These are phyloP conservation scores for Phoma sp. DNA, from an alignment of 2,329 filamentous ascomycete genomes.

Conservation along the genomic window DNA sequence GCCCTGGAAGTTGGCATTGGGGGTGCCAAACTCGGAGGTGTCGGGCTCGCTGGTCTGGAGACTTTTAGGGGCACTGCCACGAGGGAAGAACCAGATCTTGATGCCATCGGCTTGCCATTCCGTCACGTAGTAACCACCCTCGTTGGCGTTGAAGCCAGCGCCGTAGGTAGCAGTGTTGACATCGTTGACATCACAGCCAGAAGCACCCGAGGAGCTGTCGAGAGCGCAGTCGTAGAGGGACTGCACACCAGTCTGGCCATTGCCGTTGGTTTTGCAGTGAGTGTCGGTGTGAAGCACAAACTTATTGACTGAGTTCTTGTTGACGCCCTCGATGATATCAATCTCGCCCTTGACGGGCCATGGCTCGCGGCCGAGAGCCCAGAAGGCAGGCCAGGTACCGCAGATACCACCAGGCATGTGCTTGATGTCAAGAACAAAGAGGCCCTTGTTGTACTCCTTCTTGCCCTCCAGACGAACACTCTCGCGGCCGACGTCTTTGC, in stretches of 20 bases:
- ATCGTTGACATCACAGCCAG: slow-evolving; percentile 54
- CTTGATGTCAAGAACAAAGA: slow-evolving; percentile 42
- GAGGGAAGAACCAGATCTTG: slow-evolving; percentile 80
- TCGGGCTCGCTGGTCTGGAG: slow-evolving; percentile 65
- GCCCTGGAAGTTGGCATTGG: slow-evolving; percentile 71
- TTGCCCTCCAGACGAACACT: slow-evolving; percentile 40
- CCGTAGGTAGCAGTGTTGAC: slow-evolving; percentile 53
- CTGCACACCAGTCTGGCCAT: slow-evolving; percentile 22
- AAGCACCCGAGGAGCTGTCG: slow-evolving; percentile 18
- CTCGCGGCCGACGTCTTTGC: slow-evolving; percentile 31
- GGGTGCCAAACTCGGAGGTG: slow-evolving; percentile 69
- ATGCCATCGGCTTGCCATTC: slow-evolving; percentile 74
- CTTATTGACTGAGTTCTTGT: slow-evolving; percentile 34
- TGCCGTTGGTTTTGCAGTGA: slow-evolving; percentile 28
- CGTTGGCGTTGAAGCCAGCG: slow-evolving; percentile 56
- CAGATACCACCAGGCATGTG: slow-evolving; percentile 41
- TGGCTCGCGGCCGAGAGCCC: slow-evolving; percentile 34
- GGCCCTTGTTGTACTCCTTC: slow-evolving; percentile 37
- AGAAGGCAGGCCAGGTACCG: slow-evolving; percentile 45
- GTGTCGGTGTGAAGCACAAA: slow-evolving; percentile 38
- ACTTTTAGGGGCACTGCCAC: slow-evolving; percentile 65
- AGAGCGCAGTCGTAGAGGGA: slow-evolving; percentile 24
- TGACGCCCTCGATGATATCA: slow-evolving; percentile 46
- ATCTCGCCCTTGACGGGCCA: slow-evolving; percentile 43
- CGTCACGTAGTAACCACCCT: slow-evolving; percentile 53